Base-by-base conservation (phyloP, 352 stramenopile species). In the Phytophthora litchii region DNA sequence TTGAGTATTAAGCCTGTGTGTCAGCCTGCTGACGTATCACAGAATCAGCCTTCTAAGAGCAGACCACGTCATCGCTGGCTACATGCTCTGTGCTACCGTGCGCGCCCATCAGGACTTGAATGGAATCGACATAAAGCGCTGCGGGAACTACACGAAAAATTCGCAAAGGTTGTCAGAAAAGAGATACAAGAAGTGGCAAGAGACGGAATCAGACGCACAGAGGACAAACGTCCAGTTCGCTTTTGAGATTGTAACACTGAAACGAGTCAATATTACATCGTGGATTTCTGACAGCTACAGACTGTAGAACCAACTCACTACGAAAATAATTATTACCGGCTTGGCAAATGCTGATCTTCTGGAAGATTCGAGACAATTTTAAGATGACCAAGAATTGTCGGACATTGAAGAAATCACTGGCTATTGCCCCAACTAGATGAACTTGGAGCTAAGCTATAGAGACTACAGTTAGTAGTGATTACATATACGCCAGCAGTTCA, bases 21-120 rank as follows among this genome's bases (percentile, higher is more conserved):
- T n/a, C n/a, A n/a, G n/a, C n/a, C n/a, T n/a, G n/a, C n/a, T n/a
- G n/a, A n/a, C n/a, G n/a, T n/a, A n/a, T n/a, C n/a, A n/a, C n/a
- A n/a, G n/a, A n/a, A n/a, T 16, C 35, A 60, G 20, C 29, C 36
- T 9, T 31, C 47, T 25, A 56, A 56, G 20, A 17, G 34, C n/a
- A 11, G 46, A 3, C 21, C 44, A 8, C 20, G 34, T 0, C 9
- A 5, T 25, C 46, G 6, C 14, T 54, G 34, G 34, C 8, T 54
- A 14, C 20, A 45, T n/a, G 13, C 10, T 10, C 14, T 36, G 10
- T 12, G 45, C 12, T 10, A 49, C 16, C 42, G 37, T 23, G 42
- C 42, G 25, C 29, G 7, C n/a, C n/a, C n/a, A n/a, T n/a, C n/a
- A n/a, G n/a, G n/a, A n/a, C n/a, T n/a, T 4, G 13, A 21, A 49